Evolutionary conservation across 805 yeast genomes (phyloP).

Genomic region (Yamadazyma sp.): DNA sequence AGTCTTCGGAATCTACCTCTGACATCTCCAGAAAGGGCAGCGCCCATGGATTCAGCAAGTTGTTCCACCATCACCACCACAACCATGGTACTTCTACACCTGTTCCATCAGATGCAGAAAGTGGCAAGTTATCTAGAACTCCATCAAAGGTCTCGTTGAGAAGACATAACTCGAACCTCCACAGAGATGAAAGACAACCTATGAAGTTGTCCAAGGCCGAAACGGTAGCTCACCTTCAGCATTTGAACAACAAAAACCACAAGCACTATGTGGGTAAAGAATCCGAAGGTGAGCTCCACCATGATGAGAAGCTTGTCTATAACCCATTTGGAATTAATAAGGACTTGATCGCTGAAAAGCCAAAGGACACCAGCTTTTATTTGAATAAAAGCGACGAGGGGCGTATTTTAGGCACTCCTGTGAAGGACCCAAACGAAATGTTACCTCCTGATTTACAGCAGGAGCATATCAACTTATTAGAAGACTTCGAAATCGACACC

Average conservation of each 20-base stretch:
- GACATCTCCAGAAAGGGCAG: conserved; percentile 12
- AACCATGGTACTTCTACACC: neutral
- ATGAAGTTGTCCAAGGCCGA: conserved; percentile 29
- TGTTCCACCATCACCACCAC: conserved; percentile 22
- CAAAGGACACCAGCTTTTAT: conserved; percentile 29
- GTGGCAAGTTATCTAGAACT: conserved; percentile 41
- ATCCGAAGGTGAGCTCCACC: conserved; percentile 6
- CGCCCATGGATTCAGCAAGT: conserved; percentile 18
- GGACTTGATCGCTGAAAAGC: conserved; percentile 23
- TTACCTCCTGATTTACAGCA: conserved; percentile 57
- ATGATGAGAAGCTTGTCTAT: conserved; percentile 50
- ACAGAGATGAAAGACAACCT: conserved; percentile 10
- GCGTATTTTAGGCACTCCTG: conserved; percentile 57
- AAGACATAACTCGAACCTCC: conserved; percentile 18
- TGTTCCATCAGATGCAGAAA: neutral
- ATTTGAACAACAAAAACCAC: conserved; percentile 29
- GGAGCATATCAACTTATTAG: conserved; percentile 47
- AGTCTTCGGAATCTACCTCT: conserved; percentile 14
- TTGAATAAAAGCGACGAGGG: conserved; percentile 40
- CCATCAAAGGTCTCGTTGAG: conserved; percentile 21
- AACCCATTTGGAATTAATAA: conserved; percentile 64
- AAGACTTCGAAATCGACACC: conserved; percentile 51
- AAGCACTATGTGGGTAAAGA: conserved; percentile 9
- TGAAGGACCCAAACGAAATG: conserved; percentile 63
- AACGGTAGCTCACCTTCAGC: conserved; percentile 38